phyloP scores from a whole-genome alignment of 2,329 filamentous ascomycete species.

The Tympanopsis confertula region DNA sequence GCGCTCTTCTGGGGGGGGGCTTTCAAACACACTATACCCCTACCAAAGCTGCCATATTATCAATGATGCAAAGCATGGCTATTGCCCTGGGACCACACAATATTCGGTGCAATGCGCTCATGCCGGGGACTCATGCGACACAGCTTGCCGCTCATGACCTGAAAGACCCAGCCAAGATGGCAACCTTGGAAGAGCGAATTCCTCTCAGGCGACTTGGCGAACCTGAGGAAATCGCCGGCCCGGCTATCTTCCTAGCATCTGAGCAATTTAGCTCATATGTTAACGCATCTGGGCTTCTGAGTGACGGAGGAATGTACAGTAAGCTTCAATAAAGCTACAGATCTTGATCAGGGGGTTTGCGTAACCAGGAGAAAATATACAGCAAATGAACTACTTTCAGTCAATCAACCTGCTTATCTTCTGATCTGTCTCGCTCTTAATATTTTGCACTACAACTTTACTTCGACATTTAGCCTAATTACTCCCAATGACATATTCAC shows the following conservation, averaged over 20 bases:
- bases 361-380: too few species aligned
- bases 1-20: slow-evolving; percentile 51
- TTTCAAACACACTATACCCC: slow-evolving; percentile 62
- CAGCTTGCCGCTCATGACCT: slow-evolving; percentile 61
- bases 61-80: slow-evolving; percentile 58
- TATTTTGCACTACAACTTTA: too few species aligned
- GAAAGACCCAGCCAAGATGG: slow-evolving; percentile 47
- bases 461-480: too few species aligned
- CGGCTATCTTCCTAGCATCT: slow-evolving; percentile 60
- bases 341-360: too few species aligned
- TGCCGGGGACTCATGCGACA: slow-evolving; percentile 61
- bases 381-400: too few species aligned
- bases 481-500: too few species aligned
- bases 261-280: slow-evolving; percentile 53
- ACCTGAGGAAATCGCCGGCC: slow-evolving; percentile 54
- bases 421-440: too few species aligned
- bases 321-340: slow-evolving; percentile 57
- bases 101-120: slow-evolving; percentile 58
- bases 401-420: too few species aligned
- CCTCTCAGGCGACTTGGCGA: slow-evolving; percentile 50
- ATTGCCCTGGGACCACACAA: slow-evolving; percentile 53
- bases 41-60: slow-evolving; percentile 59
- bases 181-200: slow-evolving; percentile 57
- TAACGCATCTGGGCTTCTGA: slow-evolving; percentile 57
- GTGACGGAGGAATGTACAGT: slow-evolving; percentile 65